Base-by-base conservation (phyloP, 441 rosid genomes). In the Arabidopsis hybrid region DNA sequence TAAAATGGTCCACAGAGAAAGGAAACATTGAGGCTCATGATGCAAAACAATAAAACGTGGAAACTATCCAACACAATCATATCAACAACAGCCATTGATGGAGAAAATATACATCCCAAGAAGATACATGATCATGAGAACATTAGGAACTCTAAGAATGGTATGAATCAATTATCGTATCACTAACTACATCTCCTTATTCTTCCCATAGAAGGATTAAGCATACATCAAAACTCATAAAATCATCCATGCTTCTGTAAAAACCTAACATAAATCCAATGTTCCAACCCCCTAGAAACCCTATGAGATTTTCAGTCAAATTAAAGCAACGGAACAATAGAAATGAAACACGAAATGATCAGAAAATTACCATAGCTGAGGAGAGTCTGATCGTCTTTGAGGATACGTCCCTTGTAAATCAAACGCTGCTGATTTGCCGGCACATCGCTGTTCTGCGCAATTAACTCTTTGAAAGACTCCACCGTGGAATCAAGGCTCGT, bases 391-490 rank as follows among this genome's bases (percentile, higher is more conserved):
- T 86, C 92, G 65, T 89, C 93, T 77, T 91, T 91, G 65, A 91
- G 79, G 72, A 91, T 89, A 60, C 92, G 91, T 8, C 96, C 96
- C 65, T 86, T 91, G 68, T 89, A 91, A 79, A 91, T 91, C 85
- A 91, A 69, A 2, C 91, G 85, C 78, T 89, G 96, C 69, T 89
- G 91, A 69, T 85, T 83, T 11, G 92, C 86, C 8, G 89, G 91
- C 14, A 86, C 74, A 12, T 91, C 94, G 74, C 91, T 83, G 67
- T 69, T 84, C 75, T 75, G 84, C 9, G 93, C 89, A 62, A 89
- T 75, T 40, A 86, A 55, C 29, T 74, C 81, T 79, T 91, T 91
- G 82, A 90, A 88, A 9, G 79, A 72, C 60, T 47, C 89, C 18
- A 92, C 91, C 16, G 84, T 79, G 18, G 88, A 85, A 36, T 84